Percentiles rank a stretch among this genome's conserved stretches.
Evolutionary conservation across 495 filamentous ascomycete genomes (phyloP).

Genomic region (Collariella sp.): DNA sequence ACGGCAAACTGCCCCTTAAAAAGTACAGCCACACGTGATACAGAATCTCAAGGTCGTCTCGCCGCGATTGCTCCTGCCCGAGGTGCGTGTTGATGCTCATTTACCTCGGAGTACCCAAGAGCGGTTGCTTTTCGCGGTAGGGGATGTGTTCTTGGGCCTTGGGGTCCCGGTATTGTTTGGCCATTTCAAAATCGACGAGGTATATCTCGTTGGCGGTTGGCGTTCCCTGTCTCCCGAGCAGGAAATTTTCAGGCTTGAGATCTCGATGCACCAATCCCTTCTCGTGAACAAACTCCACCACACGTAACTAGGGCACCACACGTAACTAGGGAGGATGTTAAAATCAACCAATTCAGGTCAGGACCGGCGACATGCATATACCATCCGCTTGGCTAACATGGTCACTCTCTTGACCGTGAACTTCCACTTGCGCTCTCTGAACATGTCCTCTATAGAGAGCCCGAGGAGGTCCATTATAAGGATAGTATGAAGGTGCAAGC

Average conservation of each 20-base stretch:
- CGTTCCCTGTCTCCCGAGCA: slow-evolving; percentile 86
- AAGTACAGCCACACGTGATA: slow-evolving; percentile 99
- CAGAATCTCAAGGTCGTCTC: slow-evolving; percentile 92
- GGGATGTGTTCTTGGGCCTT: slow-evolving; percentile 99
- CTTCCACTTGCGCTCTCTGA: slow-evolving; percentile 91
- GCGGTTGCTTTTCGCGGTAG: slow-evolving; percentile 92
- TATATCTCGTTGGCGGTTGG: slow-evolving; percentile 97
- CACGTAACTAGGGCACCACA: slow-evolving; percentile 53
- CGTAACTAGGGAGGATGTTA: background rate
- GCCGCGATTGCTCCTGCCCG: slow-evolving; percentile 88
- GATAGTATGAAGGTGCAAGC: slow-evolving; percentile 98
- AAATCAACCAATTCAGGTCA: too few relatives aligned
- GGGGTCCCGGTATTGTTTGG: slow-evolving; percentile 97
- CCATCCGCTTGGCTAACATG: slow-evolving; percentile 99
- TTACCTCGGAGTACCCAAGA: slow-evolving; percentile 95
- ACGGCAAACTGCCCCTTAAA: slow-evolving; percentile 86
- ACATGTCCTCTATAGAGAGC: slow-evolving; percentile 92
- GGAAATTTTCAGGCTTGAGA: slow-evolving; percentile 99
- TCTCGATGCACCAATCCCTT: slow-evolving; percentile 99
- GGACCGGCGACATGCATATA: slow-evolving; percentile 32
- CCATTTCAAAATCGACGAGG: slow-evolving; percentile 99
- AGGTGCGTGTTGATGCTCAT: slow-evolving; percentile 99
- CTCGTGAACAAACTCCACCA: slow-evolving; percentile 98
- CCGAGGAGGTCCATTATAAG: slow-evolving; percentile 97
- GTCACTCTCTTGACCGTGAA: slow-evolving; percentile 97